Conservation (phyloP, 2,329 filamentous ascomycete species). For the Acarospora socialis region DNA sequence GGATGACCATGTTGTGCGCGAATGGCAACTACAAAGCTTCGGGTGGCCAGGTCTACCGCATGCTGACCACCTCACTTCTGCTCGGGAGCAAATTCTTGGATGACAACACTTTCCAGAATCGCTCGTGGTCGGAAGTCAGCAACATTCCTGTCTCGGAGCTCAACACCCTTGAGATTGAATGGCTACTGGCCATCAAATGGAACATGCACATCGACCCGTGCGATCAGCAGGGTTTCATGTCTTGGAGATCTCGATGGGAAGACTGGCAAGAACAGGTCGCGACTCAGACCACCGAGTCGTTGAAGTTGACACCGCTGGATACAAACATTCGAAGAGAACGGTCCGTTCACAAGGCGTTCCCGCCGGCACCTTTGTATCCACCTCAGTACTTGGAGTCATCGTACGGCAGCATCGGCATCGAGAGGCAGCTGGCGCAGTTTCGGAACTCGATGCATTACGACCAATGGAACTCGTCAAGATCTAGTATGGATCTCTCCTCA, state of each 20-base stretch:
- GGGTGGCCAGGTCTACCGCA: constrained; percentile 64
- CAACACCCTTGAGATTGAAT: constrained; percentile 75
- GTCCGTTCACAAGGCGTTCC: constrained; percentile 15
- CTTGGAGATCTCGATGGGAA: constrained; percentile 54
- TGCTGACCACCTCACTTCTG: constrained; percentile 71
- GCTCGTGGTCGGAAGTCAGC: constrained; percentile 91
- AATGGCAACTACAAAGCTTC: constrained; percentile 40
- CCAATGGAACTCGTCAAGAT: constrained; percentile 23
- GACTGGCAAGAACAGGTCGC: constrained; percentile 42
- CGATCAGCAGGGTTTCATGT: constrained; percentile 54
- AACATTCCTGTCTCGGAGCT: constrained; percentile 73
- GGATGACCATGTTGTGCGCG: constrained; percentile 59
- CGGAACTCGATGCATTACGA: constrained; percentile 26
- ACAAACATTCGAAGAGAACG: constrained; percentile 44
- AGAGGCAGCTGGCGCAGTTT: constrained; percentile 22
- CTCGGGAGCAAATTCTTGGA: constrained; percentile 92
- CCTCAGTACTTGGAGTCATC: constrained; percentile 3
- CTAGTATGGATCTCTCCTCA: constrained; percentile 32
- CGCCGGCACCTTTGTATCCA: constrained; percentile 9
- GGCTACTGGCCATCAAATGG: constrained; percentile 73
- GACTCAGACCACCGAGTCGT: constrained; percentile 31
- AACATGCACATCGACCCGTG: constrained; percentile 74
- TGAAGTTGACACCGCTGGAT: constrained; percentile 47
- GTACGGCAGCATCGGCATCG: constrained; percentile 12
- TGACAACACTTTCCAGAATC: constrained; percentile 95